Evolutionary conservation across 495 filamentous ascomycete genomes (phyloP).

Genomic region (Durotheca rogersii): DNA sequence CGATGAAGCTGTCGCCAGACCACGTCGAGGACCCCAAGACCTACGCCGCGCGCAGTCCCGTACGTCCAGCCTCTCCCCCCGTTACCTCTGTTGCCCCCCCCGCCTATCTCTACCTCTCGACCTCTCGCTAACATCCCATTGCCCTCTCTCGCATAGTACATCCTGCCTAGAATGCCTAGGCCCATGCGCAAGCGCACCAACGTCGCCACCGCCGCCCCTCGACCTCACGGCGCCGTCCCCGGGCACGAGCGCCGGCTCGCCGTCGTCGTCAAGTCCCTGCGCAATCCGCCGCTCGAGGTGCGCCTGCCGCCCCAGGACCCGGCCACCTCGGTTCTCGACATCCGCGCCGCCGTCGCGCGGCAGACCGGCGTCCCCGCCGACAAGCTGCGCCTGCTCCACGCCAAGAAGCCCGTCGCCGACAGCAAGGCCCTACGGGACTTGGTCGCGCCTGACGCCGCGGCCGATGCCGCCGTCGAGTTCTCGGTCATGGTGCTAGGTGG

Average conservation of each 20-base stretch:
- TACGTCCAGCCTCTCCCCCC: constrained; percentile 46
- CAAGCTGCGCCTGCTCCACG: constrained; percentile 80
- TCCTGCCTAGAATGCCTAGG: constrained; percentile 50
- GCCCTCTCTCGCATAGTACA: constrained; percentile 37
- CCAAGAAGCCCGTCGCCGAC: constrained; percentile 78
- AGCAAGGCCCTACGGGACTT: constrained; percentile 64
- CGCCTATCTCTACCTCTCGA: background rate
- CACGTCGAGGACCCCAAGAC: constrained; percentile 80
- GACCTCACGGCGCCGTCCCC: no score
- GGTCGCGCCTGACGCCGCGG: constrained; percentile 42
- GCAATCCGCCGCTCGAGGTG: constrained; percentile 67
- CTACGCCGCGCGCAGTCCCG: constrained; percentile 67
- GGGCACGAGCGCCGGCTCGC: constrained; percentile 53
- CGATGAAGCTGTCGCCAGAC: constrained; percentile 74
- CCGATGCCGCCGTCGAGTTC: constrained; percentile 64
- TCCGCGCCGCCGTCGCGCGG: constrained; percentile 63
- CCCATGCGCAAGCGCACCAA: constrained; percentile 49
- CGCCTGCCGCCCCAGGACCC: constrained; percentile 56
- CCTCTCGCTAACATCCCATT: constrained; percentile 13
- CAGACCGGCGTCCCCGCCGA: constrained; percentile 54
- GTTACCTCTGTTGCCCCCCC: background rate
- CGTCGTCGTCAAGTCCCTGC: constrained; percentile 69
- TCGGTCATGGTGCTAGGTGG: constrained; percentile 84
- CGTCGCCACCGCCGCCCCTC: constrained; percentile 37
- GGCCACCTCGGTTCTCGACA: constrained; percentile 67